Conservation (phyloP, 192 early-diverging fungal species). For the Umbelopsis ramanniana region DNA sequence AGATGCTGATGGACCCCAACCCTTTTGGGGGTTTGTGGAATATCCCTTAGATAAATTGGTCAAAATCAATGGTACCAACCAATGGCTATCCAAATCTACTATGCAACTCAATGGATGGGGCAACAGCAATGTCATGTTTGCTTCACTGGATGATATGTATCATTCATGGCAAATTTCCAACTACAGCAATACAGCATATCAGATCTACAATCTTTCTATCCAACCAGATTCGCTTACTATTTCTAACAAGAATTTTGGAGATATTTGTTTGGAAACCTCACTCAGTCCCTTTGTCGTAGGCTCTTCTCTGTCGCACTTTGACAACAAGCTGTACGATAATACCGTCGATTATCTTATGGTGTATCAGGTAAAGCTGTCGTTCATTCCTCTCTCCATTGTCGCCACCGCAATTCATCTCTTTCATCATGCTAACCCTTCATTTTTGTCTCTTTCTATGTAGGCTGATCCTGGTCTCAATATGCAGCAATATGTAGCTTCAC, state of each 20-base stretch:
- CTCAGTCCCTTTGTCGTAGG: constrained; percentile 37
- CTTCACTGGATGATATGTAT: constrained; percentile 27
- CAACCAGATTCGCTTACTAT: constrained; percentile 5
- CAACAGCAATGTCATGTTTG: constrained; percentile 32
- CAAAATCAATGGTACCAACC: background rate
- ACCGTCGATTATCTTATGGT: constrained; percentile 49
- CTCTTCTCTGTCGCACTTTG: constrained; percentile 47
- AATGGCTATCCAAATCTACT: constrained; percentile 22
- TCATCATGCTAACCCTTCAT: background rate
- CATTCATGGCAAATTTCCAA: constrained; percentile 24
- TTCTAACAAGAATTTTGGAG: background rate
- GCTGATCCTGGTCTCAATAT: constrained; percentile 40
- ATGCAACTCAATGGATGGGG: constrained; percentile 26
- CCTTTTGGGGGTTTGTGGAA: constrained; percentile 44
- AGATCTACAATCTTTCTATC: constrained; percentile 27
- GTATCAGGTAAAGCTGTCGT: constrained; percentile 16
- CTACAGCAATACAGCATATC: background rate
- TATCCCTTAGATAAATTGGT: constrained; percentile 37
- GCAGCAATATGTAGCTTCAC: constrained; percentile 5
- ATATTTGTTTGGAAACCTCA: constrained; percentile 42
- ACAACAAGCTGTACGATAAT: constrained; percentile 33
- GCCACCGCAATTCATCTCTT: background rate
- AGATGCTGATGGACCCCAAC: constrained; percentile 22
- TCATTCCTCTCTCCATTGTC: background rate
- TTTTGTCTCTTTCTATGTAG: constrained; percentile 17